Evolutionary conservation across 805 yeast genomes (phyloP).

Genomic region (Cyberlindnera xylosilytica): DNA sequence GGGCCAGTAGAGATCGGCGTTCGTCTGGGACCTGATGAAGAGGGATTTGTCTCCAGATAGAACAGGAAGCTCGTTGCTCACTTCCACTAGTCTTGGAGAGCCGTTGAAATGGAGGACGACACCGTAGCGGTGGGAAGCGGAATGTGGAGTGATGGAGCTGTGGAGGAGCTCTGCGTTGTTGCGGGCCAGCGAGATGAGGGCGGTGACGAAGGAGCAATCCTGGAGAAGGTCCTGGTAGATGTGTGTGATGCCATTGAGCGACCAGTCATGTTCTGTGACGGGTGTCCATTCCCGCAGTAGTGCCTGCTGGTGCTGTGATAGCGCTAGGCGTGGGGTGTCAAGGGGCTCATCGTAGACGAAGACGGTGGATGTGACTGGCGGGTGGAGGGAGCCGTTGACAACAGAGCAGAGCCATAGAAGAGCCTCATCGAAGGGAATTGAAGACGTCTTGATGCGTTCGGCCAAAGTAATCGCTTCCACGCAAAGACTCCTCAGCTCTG

Average conservation of each 20-base stretch:
- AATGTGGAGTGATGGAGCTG: slow-evolving; percentile 15
- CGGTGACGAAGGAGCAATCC: slow-evolving; percentile 76
- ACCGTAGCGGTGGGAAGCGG: slow-evolving; percentile 30
- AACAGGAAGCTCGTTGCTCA: slow-evolving; percentile 47
- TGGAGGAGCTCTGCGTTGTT: slow-evolving; percentile 14
- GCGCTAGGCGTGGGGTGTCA: neutral
- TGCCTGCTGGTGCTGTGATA: slow-evolving; percentile 15
- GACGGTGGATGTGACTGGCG: too few species aligned
- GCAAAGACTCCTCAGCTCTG: slow-evolving; percentile 2
- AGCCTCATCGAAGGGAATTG: slow-evolving; percentile 8
- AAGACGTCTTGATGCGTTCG: slow-evolving; percentile 4
- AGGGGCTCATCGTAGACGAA: neutral
- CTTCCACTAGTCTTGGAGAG: slow-evolving; percentile 39
- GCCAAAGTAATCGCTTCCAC: slow-evolving; percentile 7
- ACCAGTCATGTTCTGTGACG: slow-evolving; percentile 17
- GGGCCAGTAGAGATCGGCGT: slow-evolving; percentile 46
- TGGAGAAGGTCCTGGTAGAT: slow-evolving; percentile 50
- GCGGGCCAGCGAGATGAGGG: slow-evolving; percentile 50
- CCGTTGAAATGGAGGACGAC: slow-evolving; percentile 54
- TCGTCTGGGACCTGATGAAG: slow-evolving; percentile 18
- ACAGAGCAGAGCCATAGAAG: slow-evolving; percentile 20
- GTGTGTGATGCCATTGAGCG: slow-evolving; percentile 22
- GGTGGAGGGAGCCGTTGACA: slow-evolving; percentile 15
- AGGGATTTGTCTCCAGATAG: slow-evolving; percentile 18
- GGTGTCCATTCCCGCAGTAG: slow-evolving; percentile 12